Percentiles rank a stretch among this genome's conserved stretches.
Evolutionary conservation across 805 yeast species (phyloP).

Genomic region (Kluyveromyces starmeri): DNA sequence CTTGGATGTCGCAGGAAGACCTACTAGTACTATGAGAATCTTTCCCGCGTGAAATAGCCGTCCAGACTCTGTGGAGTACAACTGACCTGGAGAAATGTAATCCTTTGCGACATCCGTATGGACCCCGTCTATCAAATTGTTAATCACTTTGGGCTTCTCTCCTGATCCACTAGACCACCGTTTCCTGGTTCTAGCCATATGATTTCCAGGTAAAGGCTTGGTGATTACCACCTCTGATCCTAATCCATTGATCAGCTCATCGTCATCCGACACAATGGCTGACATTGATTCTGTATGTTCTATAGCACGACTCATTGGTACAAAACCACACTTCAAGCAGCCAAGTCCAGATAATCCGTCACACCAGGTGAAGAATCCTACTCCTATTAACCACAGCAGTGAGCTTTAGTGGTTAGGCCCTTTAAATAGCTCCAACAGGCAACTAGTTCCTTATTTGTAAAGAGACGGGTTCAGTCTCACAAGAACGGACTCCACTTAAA

Average conservation of each 20-base stretch:
- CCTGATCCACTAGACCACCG: slow-evolving; percentile 35
- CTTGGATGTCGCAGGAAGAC: slow-evolving; percentile 93
- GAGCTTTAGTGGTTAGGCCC: too few species aligned
- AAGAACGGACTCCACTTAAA: too few species aligned
- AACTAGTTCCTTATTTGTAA: too few species aligned
- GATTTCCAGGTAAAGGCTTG: slow-evolving; percentile 44
- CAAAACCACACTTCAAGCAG: too few species aligned
- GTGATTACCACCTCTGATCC: slow-evolving; percentile 19
- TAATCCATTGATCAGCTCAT: slow-evolving; percentile 18
- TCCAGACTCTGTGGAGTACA: slow-evolving; percentile 88
- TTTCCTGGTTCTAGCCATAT: slow-evolving; percentile 45
- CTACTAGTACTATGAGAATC: slow-evolving; percentile 78
- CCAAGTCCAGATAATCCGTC: too few species aligned
- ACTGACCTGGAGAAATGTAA: slow-evolving; percentile 82
- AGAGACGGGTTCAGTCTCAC: too few species aligned
- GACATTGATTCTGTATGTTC: slow-evolving; percentile 23
- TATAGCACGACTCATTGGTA: too few species aligned
- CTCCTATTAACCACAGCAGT: too few species aligned
- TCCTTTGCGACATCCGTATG: slow-evolving; percentile 40
- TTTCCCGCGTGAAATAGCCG: slow-evolving; percentile 93
- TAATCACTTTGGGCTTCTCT: slow-evolving; percentile 8
- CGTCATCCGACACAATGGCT: slow-evolving; percentile 26
- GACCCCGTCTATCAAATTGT: slow-evolving; percentile 43
- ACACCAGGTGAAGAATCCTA: too few species aligned
- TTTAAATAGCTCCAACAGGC: too few species aligned